These are phyloP conservation scores for Fusarium piperis DNA, from an alignment of 2,329 filamentous ascomycete species.

Conservation along the genomic window DNA sequence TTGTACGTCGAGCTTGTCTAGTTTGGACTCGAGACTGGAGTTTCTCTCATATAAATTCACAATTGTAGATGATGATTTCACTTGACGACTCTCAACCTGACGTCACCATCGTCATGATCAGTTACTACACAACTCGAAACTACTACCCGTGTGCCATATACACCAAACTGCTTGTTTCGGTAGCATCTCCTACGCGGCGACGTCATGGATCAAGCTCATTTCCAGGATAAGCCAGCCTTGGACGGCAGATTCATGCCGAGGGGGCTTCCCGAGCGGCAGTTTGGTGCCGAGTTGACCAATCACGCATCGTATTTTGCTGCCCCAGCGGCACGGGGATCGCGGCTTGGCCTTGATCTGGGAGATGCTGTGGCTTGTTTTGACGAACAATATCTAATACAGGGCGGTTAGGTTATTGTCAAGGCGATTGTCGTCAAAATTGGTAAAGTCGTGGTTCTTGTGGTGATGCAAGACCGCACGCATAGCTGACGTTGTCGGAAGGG, in stretches of 20 bases:
- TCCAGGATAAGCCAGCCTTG: constrained; percentile 11
- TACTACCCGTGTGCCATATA: background rate
- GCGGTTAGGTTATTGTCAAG: constrained; percentile 4
- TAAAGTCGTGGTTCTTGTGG: background rate
- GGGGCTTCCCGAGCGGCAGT: constrained; percentile 20
- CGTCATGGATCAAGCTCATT: constrained; percentile 19
- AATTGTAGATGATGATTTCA: background rate
- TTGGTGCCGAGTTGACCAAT: constrained; percentile 30
- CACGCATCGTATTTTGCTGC: background rate
- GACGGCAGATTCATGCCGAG: constrained; percentile 35
- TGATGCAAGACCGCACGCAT: background rate
- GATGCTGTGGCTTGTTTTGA: constrained; percentile 23
- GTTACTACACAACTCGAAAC: background rate
- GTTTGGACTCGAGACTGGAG: background rate
- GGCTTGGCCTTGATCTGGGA: constrained; percentile 22
- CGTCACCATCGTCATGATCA: constrained; percentile 28
- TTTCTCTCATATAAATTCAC: constrained; percentile 22
- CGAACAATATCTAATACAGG: background rate
- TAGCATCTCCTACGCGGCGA: background rate
- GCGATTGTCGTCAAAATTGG: constrained; percentile 4
- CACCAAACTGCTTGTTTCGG: background rate
- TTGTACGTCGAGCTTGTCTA: background rate
- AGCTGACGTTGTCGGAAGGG: background rate
- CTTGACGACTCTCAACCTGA: background rate
- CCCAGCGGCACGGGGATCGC: background rate